These are phyloP conservation scores for Polytrichum commune DNA, from an alignment of 225 moss, liverwort and hornwort genomes.

Conservation along the genomic window DNA sequence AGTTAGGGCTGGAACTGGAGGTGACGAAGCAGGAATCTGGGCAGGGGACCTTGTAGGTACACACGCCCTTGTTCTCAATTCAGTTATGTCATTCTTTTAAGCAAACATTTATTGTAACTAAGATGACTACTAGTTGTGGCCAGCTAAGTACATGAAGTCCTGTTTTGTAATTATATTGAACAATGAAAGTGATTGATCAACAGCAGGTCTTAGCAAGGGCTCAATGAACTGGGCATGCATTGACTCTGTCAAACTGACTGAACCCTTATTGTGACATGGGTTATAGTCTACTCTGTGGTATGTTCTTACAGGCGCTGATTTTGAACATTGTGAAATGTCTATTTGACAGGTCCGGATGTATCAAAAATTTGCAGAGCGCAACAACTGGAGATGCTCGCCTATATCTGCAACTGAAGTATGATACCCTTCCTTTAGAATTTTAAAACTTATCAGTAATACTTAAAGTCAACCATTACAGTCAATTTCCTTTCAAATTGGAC, in stretches of 20 bases:
- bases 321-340: not conserved
- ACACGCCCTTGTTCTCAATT: constrained; percentile 44
- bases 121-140: not conserved
- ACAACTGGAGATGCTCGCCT: constrained; percentile 69
- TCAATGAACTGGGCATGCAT: no score
- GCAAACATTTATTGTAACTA: no score
- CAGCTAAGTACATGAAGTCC: no score
- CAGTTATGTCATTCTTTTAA: not conserved
- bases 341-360: constrained; percentile 84
- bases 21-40: constrained; percentile 99
- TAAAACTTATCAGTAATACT: no score
- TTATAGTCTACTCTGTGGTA: no score
- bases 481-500: no score
- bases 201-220: no score
- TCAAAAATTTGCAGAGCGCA: constrained; percentile 94
- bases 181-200: no score
- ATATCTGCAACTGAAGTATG: constrained; percentile 81
- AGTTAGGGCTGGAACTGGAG: constrained; percentile 99
- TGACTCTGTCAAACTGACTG: no score
- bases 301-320: not conserved
- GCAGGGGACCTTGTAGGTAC: constrained; percentile 98
- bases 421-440: not conserved
- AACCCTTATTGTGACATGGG: no score
- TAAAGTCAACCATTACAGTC: no score
- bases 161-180: no score